These are phyloP conservation scores for Epithele typhae DNA, from an alignment of 768 basidiomycete genomes.

Conservation along the genomic window DNA sequence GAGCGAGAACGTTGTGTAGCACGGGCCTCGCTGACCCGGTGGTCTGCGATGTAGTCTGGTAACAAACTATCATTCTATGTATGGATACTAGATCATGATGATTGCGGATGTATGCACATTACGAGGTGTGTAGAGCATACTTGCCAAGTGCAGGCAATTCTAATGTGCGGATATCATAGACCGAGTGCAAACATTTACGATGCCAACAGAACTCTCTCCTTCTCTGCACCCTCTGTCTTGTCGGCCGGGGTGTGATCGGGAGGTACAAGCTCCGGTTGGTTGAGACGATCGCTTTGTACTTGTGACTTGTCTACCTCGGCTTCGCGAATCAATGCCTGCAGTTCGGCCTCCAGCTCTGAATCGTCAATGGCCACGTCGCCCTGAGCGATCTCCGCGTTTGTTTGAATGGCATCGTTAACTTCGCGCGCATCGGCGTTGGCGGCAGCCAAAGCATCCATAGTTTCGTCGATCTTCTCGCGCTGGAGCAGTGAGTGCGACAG, in stretches of 20 bases:
- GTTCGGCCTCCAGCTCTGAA: slow-evolving; percentile 60
- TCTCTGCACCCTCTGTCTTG: neutral
- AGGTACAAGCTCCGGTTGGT: slow-evolving; percentile 1
- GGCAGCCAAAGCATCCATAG: slow-evolving; percentile 83
- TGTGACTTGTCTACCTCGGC: slow-evolving; percentile 30
- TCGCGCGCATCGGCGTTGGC: slow-evolving; percentile 81
- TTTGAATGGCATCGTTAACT: slow-evolving; percentile 70
- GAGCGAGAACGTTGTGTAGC: slow-evolving; percentile 5
- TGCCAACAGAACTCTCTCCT: neutral
- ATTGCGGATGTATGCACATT: no score
- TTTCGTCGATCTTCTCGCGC: slow-evolving; percentile 74
- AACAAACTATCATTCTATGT: no score
- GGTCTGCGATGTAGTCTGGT: no score
- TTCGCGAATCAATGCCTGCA: slow-evolving; percentile 50
- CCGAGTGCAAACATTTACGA: no score
- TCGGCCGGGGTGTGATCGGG: slow-evolving; percentile 4
- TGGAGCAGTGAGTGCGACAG: slow-evolving; percentile 78
- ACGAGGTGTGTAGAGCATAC: neutral
- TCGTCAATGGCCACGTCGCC: slow-evolving; percentile 44
- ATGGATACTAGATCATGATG: no score
- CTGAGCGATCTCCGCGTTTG: slow-evolving; percentile 60
- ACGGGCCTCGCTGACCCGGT: no score
- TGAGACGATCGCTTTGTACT: slow-evolving; percentile 9
- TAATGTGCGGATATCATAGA: no score
- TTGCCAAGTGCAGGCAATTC: slow-evolving; percentile 8